phyloP scores from a whole-genome alignment of 768 basidiomycete species.

The Clathrus columnatus region DNA sequence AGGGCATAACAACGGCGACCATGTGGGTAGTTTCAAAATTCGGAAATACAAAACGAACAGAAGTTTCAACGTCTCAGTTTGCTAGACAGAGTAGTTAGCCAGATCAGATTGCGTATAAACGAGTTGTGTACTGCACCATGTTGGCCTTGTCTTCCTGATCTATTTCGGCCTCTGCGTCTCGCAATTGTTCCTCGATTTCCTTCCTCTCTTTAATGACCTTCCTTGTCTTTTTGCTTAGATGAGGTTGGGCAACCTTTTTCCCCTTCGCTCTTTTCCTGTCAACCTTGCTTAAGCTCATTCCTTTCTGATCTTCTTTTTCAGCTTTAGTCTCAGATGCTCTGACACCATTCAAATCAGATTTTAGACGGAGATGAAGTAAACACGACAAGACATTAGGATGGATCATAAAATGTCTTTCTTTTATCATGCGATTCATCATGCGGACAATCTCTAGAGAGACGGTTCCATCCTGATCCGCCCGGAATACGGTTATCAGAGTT shows the following conservation, averaged over 20 bases:
- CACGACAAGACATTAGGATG: conserved; percentile 84
- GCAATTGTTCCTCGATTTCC: conserved; percentile 85
- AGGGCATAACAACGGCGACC: conserved; percentile 72
- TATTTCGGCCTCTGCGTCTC: conserved; percentile 89
- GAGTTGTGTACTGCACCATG: conserved; percentile 50
- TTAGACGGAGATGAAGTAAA: conserved; percentile 76
- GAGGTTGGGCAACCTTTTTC: conserved; percentile 52
- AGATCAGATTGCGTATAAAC: background rate
- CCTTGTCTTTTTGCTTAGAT: conserved; percentile 87
- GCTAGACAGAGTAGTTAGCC: conserved; percentile 37
- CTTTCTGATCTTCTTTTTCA: conserved; percentile 38
- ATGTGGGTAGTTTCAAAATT: conserved; percentile 77
- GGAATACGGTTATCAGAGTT: conserved; percentile 75
- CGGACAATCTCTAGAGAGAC: conserved; percentile 86
- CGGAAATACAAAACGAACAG: conserved; percentile 96
- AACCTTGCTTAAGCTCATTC: conserved; percentile 35
- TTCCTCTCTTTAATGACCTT: conserved; percentile 82
- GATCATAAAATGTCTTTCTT: conserved; percentile 83
- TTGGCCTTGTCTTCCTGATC: conserved; percentile 82
- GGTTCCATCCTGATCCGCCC: conserved; percentile 67
- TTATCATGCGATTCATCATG: conserved; percentile 90
- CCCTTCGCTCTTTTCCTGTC: conserved; percentile 37
- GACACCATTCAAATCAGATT: conserved; percentile 68
- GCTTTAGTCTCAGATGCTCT: conserved; percentile 65
- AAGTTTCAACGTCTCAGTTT: conserved; percentile 96